Percentiles rank a stretch among this genome's conserved stretches.
Conservation (phyloP, 306 rosid genomes). For the Quercus bicolor region DNA sequence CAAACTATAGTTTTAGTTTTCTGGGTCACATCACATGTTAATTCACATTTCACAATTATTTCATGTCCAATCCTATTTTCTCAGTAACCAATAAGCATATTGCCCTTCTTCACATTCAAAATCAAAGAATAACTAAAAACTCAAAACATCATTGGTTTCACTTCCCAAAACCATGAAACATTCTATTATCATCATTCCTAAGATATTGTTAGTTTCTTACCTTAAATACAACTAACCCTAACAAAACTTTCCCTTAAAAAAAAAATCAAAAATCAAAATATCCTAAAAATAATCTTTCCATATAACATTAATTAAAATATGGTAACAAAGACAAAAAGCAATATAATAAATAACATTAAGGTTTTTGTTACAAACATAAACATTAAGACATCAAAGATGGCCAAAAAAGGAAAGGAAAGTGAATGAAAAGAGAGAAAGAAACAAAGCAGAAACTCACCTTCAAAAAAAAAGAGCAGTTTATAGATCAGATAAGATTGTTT, state of each 20-base stretch:
- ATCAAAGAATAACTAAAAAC: not conserved
- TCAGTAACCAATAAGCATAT: not conserved
- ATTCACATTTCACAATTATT: not conserved
- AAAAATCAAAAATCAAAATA: not conserved
- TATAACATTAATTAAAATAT: not conserved
- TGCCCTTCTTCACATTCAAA: not conserved
- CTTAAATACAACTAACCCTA: not conserved
- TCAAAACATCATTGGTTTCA: not conserved
- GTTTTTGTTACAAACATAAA: not conserved
- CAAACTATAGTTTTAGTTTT: not conserved
- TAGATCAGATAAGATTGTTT: not conserved
- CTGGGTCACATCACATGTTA: not conserved
- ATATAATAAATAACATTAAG: not conserved
- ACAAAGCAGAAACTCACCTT: not conserved
- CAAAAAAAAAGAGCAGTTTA: not conserved
- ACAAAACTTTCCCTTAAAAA: not conserved
- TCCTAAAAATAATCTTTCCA: not conserved
- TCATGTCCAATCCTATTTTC: not conserved
- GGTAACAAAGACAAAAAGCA: not conserved
- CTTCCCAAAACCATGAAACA: not conserved
- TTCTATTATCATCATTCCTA: not conserved
- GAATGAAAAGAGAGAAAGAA: not conserved
- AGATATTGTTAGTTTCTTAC: not conserved
- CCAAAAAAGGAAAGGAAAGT: not conserved
- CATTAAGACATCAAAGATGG: not conserved